Evolutionary conservation across 495 filamentous ascomycete species (phyloP), one percentile per base, ranked within the genome.

Genomic region (Penicillium samsonianum): DNA sequence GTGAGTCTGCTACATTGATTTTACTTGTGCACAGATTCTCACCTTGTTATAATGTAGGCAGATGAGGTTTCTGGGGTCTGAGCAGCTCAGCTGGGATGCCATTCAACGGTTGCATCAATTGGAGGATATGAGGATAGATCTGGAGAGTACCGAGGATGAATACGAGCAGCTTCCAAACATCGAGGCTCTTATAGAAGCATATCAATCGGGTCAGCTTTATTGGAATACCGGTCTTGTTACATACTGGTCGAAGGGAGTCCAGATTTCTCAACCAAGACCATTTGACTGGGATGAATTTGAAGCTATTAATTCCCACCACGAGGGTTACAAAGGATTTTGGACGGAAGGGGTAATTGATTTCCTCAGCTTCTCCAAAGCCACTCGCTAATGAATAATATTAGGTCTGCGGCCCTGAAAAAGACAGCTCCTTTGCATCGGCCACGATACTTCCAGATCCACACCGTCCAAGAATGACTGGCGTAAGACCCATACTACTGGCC

Each of bases 251-350:
- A 38, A 41, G 11, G 52, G 58, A 16, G 12, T 19, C 9, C 20
- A 26, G 10, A 33, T 59, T 5, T 38, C 28, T 22, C 17, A 43
- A 12, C 42, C 50, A 47, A 49, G 40, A 20, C 19, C 5, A 35
- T 59, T 59, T 22, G 38, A 54, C 7, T 49, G 50, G 57, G 51
- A 59, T 43, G 50, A 59, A 28, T 55, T 59, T 14, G 46, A 44
- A 23, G 14, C 20, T 8, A 30, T 55, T 2, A 59, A 50, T 5
- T 6, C 35, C 2, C 23, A 17, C 12, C 5, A 45, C 40, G 7
- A 30, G 1, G 56, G 45, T 9, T 3, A 28, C 4, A 48, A 54
- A 25, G 41, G 51, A n/a, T 45, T 54, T 16, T 54, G 51, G 51
- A 35, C 30, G 3, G 51, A 54, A 54, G 51, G 41, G 17, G 28